Evolutionary conservation across 176 grass and related monocot species (phyloP).

Genomic region (Thinopyrum elongatum): DNA sequence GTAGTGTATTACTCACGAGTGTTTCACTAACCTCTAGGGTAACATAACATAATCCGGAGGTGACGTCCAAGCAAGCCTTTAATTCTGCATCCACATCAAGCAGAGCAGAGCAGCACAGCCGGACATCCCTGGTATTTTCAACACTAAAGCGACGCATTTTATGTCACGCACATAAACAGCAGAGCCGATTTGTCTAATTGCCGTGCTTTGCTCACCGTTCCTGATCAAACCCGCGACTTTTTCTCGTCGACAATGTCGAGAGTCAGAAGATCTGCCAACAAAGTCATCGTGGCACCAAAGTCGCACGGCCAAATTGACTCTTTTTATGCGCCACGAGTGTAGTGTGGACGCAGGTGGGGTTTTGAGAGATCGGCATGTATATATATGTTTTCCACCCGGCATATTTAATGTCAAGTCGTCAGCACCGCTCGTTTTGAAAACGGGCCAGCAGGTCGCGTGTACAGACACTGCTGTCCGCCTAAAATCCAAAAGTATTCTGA

Average conservation of each 20-base stretch:
- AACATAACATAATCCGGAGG: background rate
- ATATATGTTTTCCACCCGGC: background rate
- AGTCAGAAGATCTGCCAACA: background rate
- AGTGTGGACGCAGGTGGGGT: background rate
- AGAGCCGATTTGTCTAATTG: background rate
- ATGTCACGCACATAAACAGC: background rate
- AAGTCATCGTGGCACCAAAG: slow-evolving; percentile 31
- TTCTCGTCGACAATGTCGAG: slow-evolving; percentile 9
- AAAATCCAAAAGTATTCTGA: background rate
- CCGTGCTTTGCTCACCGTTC: background rate
- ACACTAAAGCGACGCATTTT: background rate
- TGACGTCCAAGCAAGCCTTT: background rate
- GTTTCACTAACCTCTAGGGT: background rate
- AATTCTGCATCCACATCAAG: background rate
- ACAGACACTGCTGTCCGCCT: background rate
- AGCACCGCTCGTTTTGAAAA: background rate
- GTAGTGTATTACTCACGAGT: slow-evolving; percentile 8
- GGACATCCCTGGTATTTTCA: background rate
- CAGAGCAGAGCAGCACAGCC: background rate
- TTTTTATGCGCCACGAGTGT: background rate
- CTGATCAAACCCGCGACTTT: slow-evolving; percentile 26
- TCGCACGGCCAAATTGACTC: background rate
- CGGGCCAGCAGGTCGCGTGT: background rate
- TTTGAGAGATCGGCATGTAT: background rate
- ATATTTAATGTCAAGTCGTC: background rate